Evolutionary conservation across 805 yeast species (phyloP), one percentile per base, ranked within the genome.

Genomic region (Ogataea methanolica): DNA sequence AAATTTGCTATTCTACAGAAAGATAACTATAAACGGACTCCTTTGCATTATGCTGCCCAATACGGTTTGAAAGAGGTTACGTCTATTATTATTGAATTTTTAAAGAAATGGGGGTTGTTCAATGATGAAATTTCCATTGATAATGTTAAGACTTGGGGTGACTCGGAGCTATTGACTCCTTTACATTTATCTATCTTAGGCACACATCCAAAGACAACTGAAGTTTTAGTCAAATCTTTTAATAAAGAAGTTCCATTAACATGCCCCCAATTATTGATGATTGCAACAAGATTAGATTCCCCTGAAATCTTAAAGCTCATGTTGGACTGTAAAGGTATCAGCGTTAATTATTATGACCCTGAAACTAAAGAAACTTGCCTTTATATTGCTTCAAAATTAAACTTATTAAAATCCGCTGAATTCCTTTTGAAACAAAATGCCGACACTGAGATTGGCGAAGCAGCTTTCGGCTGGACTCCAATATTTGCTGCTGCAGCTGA

Each of bases 391-490:
- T 68, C 90, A 1, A 88, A 85, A 62, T 66, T 82, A 60, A 80
- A 85, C 58, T 66, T 74, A 45, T 50, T 66, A 9, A 74, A 74
- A 1, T 67, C 84, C 21, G 88, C 83, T 7, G 69, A 75, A 50
- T 73, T 68, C 43, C 62, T 88, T 16, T 70, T 92, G 46, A 61
- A 69, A 9, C 66, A 72, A 15, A 80, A 80, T 11, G 96, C 97
- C 1, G 71, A 83, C 54, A 68, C 90, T 1, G 96, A 91, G 61
- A 70, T 88, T 44, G 79, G 83, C 0, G 98, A 92, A 59, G 60
- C 67, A 5, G 74, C 86, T 1, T 91, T 88, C 67, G 96, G 96
- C 0, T 92, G 98, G 97, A 88, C 97, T 1, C 97, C 98, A 6
- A 71, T 92, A 6, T 89, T 92, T 62, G 79, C 82, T 44, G 96